Conservation (phyloP, 163 green algal genomes). For the Scenedesmus sp. region DNA sequence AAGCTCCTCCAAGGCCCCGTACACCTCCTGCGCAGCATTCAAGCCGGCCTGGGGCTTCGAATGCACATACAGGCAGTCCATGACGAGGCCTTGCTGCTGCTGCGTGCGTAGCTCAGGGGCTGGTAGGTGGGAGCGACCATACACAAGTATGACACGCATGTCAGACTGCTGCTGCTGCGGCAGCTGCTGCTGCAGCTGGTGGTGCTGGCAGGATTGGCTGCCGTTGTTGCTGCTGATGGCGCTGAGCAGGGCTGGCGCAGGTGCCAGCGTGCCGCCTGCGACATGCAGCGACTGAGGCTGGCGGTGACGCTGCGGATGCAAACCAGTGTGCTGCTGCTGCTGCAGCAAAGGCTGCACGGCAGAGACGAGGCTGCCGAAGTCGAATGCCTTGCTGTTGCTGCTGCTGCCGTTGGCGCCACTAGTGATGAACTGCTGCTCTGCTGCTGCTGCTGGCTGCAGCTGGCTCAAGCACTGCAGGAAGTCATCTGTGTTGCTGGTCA, state of each 20-base stretch:
- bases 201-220: too few species aligned
- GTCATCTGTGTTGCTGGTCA: slow-evolving; percentile 13
- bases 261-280: neutral
- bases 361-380: slow-evolving; percentile 22
- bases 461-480: slow-evolving; percentile 4
- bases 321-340: slow-evolving; percentile 14
- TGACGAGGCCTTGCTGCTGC: neutral
- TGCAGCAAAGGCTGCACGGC: neutral
- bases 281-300: neutral
- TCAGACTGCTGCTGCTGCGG: neutral
- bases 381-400: slow-evolving; percentile 38
- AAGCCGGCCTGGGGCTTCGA: slow-evolving; percentile 30
- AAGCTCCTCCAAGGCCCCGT: slow-evolving; percentile 9
- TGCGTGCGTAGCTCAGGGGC: neutral
- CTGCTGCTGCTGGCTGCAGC: slow-evolving; percentile 24
- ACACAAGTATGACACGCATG: slow-evolving; percentile 41
- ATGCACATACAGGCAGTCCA: slow-evolving; percentile 47
- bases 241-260: neutral
- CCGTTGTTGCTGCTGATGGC: neutral
- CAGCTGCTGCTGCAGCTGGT: neutral
- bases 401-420: neutral
- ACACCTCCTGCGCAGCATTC: slow-evolving; percentile 38
- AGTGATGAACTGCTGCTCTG: slow-evolving; percentile 29
- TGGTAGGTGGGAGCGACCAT: slow-evolving; percentile 42
- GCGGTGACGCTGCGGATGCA: slow-evolving; percentile 1